Base-by-base conservation (phyloP, 768 basidiomycete genomes). In the Strobilomyces confusus region DNA sequence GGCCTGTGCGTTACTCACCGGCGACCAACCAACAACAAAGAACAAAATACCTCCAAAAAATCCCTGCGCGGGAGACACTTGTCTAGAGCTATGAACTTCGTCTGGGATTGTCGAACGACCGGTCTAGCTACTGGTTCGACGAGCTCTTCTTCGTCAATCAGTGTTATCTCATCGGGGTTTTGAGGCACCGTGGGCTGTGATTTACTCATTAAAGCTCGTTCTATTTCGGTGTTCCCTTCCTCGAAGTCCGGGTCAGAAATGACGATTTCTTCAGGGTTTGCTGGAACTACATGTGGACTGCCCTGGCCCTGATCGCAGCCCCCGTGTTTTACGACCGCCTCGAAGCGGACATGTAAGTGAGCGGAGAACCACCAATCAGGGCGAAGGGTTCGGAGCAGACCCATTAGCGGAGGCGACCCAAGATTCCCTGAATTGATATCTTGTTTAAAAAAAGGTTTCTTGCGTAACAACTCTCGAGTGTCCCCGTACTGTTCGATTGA, bases 321-420 rank as follows among this genome's bases (percentile, higher is more conserved):
- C n/a, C 59, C 64, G 37, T 89, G 84, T 4, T 67, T 59, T 9
- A 87, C 80, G 0, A 72, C 68, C 3, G 92, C 95, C 54, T 92
- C 86, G 62, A 88, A 98, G 47, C 87, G 84, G 44, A 86, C 83
- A 63, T 98, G 95, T 46, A 98, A 63, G 70, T 98, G 95, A 0
- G 93, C 95, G 4, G 91, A 71, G 68, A 97, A 97, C 95, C 95
- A 98, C 82, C 91, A 87, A 43, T 77, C 62, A 0, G 95, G 95
- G 61, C 81, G 77, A 30, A 97, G 75, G 23, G 77, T 85, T 30
- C 72, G 74, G 22, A 98, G 71, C 1, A 98, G 75, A 13, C 82
- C 82, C 78, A 89, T 85, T 33, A 95, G 73, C 8, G 93, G 94
- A 15, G 89, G 92, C 1, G 92, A 95, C 23, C 95, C 95, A 13